Evolutionary conservation across 257 asterid species (phyloP).

Genomic region (Fraxinus quadrangulata): DNA sequence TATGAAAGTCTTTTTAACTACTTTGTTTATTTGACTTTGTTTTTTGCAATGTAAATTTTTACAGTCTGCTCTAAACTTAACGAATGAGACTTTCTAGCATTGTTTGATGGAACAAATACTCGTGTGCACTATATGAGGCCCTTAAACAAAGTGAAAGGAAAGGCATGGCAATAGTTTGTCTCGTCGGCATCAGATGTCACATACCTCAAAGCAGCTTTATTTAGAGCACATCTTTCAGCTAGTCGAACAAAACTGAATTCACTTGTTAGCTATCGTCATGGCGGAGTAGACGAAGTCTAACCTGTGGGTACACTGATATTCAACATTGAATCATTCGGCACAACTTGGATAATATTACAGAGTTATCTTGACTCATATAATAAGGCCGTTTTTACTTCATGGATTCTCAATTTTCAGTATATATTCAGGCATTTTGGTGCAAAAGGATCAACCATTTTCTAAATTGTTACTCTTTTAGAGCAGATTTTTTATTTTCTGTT

Average conservation of each 20-base stretch:
- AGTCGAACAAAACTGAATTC: not conserved
- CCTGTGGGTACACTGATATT: not conserved
- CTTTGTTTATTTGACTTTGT: not conserved
- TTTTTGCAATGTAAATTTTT: not conserved
- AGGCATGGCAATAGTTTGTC: not conserved
- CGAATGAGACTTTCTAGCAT: not conserved
- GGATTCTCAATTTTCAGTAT: slow-evolving; percentile 11
- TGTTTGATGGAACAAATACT: too few species aligned
- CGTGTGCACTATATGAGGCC: not conserved
- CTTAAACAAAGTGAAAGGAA: not conserved
- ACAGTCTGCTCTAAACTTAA: not conserved
- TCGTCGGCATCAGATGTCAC: not conserved
- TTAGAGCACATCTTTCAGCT: not conserved
- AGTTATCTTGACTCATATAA: not conserved
- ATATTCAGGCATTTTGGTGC: not conserved
- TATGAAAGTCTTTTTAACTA: not conserved
- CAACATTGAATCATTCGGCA: not conserved
- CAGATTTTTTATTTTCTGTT: not conserved
- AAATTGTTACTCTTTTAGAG: not conserved
- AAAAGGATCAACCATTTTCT: not conserved
- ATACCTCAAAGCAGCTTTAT: not conserved
- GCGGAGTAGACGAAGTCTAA: not conserved
- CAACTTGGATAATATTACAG: not conserved
- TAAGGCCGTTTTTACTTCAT: not conserved
- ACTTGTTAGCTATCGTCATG: not conserved